phyloP scores from a whole-genome alignment of 1,139 yeast genomes.

The Diutina sp. region DNA sequence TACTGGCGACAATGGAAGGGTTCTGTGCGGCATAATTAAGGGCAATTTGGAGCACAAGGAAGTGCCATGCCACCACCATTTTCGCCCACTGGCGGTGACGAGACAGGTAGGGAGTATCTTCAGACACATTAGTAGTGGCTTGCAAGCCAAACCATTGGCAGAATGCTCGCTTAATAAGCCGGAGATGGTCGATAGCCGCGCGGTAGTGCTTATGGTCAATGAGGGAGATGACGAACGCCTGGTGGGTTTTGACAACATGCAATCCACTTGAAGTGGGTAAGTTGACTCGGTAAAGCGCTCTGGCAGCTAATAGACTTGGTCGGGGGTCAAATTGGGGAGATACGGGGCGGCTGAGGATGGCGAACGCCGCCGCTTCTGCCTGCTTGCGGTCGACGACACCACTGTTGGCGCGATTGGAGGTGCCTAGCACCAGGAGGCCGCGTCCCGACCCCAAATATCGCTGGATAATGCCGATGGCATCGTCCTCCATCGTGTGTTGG shows the following conservation, averaged over 20 bases:
- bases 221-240: not conserved
- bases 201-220: not conserved
- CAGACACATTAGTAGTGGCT: not conserved
- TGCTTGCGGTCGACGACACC: not conserved
- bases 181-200: not conserved
- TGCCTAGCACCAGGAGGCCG: not conserved
- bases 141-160: not conserved
- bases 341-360: not conserved
- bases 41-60: not conserved
- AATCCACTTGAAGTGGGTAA: not conserved
- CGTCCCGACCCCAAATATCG: not conserved
- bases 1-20: not conserved
- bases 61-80: slow-evolving; percentile 1
- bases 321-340: not conserved
- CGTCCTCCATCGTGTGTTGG: not conserved
- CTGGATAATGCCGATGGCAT: not conserved
- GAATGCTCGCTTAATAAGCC: not conserved
- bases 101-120: not conserved
- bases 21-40: not conserved
- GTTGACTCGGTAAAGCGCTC: not conserved
- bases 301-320: not conserved
- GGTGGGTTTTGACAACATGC: not conserved
- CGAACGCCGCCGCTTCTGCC: not conserved
- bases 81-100: not conserved
- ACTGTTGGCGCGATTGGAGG: not conserved